A percentile compares a stretch with the other conserved stretches of the same genome.
phyloP scores from a whole-genome alignment of 805 yeast species.

The Metschnikowia drakensbergensis region DNA sequence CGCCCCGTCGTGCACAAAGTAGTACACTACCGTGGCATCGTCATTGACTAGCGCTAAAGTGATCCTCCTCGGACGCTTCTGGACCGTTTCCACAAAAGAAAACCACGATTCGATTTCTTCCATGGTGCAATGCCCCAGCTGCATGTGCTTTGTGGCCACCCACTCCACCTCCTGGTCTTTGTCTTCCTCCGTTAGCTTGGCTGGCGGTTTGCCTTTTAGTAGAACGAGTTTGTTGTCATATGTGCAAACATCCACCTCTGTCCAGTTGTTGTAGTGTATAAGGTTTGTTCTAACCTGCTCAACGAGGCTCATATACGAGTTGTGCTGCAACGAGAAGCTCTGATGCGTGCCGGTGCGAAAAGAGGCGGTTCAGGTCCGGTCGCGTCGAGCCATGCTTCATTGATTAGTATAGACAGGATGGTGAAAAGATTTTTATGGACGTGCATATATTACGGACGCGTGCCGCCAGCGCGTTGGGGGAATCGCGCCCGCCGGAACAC shows the following conservation, averaged over 20 bases:
- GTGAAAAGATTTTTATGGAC: conserved; percentile 1
- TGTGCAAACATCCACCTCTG: conserved; percentile 23
- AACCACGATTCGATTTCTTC: conserved; percentile 41
- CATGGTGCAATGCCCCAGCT: conserved; percentile 30
- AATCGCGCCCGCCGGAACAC: background rate
- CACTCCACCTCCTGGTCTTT: conserved; percentile 26
- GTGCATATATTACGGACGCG: background rate
- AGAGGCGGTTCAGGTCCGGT: background rate
- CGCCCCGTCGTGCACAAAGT: conserved; percentile 62
- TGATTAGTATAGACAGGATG: background rate
- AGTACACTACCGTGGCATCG: conserved; percentile 71
- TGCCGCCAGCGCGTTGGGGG: background rate
- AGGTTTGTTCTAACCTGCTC: conserved; percentile 40
- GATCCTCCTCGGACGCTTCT: conserved; percentile 40
- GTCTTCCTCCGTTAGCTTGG: conserved; percentile 23
- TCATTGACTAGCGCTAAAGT: conserved; percentile 54
- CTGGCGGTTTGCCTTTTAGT: conserved; percentile 34
- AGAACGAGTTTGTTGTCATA: conserved; percentile 9
- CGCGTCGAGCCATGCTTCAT: background rate
- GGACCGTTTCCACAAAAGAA: conserved; percentile 18
- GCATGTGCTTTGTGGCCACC: conserved; percentile 38
- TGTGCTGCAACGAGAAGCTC: background rate
- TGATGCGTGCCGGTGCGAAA: background rate
- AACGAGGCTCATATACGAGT: conserved; percentile 16
- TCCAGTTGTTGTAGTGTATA: conserved; percentile 46